Base-by-base conservation (phyloP, 768 basidiomycete species). In the Phlebiopsis flavidoalba region DNA sequence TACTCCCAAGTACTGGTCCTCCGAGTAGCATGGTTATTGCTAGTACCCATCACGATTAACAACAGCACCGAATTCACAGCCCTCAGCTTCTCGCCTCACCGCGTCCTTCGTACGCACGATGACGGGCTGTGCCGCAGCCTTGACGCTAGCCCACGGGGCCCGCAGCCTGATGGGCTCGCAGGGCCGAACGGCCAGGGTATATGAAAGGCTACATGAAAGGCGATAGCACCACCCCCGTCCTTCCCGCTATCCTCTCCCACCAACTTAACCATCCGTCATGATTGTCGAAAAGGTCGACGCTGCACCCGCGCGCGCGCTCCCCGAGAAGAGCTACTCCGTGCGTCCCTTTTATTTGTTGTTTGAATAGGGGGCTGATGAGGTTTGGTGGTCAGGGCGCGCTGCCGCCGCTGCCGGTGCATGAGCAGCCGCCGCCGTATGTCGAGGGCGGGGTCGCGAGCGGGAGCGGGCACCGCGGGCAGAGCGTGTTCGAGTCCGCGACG, bases 401-500 rank as follows among this genome's bases (percentile, higher is more conserved):
- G 2, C 54, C 54, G 24, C 54, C n/a, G 54, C 36, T 45, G 11
- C 37, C 40, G 26, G 26, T 31, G 26, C 57, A 57, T 26, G 63
- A 63, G 46, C 55, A 47, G 31, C 63, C 63, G 7, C 63, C 63
- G 21, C 63, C 63, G 35, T 64, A 64, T 47, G 57, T 46, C 24
- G 63, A 53, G 22, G 60, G 50, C 12, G 57, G 59, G 43, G 46
- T 11, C 8, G 58, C 15, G 50, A 14, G 17, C 10, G 37, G 48
- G 6, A 17, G n/a, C 46, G 7, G 52, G n/a, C 2, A 21, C 50
- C 1, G 21, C 24, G 4, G 40, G 10, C 35, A 31, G 33, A 65
- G 65, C 5, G 51, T 66, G 11, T 65, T 68, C 52, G 60, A 61
- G 36, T 64, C 70, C 3, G 54, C 60, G n/a, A 60, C 52, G 15